Evolutionary conservation across 805 yeast genomes (phyloP).

Genomic region (Kodamaea laetipori): DNA sequence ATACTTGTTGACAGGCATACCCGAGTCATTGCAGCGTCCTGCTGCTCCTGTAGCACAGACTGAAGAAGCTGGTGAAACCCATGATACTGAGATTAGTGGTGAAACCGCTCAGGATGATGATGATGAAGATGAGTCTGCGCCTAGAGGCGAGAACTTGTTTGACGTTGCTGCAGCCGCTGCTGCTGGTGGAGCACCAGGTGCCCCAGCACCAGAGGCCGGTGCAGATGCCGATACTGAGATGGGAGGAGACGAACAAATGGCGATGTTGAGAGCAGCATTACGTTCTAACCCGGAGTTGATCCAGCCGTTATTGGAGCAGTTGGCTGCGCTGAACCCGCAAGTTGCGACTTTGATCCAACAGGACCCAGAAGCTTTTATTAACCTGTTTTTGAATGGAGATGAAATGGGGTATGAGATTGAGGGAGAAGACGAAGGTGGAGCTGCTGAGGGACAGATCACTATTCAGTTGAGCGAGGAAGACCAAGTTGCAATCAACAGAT

Average conservation of each 20-base stretch:
- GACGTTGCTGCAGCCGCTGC: conserved; percentile 51
- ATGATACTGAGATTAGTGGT: not conserved
- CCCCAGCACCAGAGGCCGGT: conserved; percentile 28
- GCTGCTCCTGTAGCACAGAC: conserved; percentile 14
- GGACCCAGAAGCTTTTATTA: conserved; percentile 87
- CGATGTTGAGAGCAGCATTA: conserved; percentile 69
- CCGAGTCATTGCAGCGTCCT: conserved; percentile 55
- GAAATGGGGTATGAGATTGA: conserved; percentile 45
- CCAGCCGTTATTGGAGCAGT: conserved; percentile 78
- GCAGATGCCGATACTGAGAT: conserved; percentile 26
- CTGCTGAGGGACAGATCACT: conserved; percentile 42
- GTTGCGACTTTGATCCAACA: conserved; percentile 75
- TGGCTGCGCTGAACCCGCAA: conserved; percentile 82
- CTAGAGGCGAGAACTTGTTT: conserved; percentile 50
- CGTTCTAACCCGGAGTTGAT: conserved; percentile 86
- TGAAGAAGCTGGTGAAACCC: conserved; percentile 18
- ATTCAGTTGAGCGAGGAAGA: conserved; percentile 78
- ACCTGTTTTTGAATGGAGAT: conserved; percentile 63
- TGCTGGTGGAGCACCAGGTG: conserved; percentile 20
- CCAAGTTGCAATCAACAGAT: conserved; percentile 82
- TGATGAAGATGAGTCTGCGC: conserved; percentile 34
- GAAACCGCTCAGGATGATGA: conserved; percentile 17
- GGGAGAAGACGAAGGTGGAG: conserved; percentile 33
- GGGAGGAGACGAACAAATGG: conserved; percentile 47
- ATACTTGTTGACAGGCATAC: conserved; percentile 86